Evolutionary conservation across 1,284 basidiomycete genomes (phyloP).

Genomic region (Lentinula novae-zelandiae): DNA sequence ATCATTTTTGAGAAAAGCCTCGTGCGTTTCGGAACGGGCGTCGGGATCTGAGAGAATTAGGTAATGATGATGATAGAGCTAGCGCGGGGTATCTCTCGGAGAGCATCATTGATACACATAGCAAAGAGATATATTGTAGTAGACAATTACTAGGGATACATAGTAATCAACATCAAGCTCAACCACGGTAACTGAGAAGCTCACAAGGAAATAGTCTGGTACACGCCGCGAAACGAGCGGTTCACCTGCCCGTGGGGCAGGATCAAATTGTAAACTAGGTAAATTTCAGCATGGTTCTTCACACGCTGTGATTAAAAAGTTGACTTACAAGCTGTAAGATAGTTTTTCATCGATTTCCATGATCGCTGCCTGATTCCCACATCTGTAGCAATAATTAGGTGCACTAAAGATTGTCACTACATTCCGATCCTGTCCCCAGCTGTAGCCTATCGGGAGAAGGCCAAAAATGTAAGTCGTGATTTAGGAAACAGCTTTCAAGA

Average conservation of each 20-base stretch:
- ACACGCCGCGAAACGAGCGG: constrained; percentile 97
- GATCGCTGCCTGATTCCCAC: constrained; percentile 99
- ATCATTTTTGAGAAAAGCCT: too few relatives aligned
- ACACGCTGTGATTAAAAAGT: constrained; percentile 4
- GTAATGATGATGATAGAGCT: not conserved
- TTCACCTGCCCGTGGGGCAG: constrained; percentile 96
- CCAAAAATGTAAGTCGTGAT: not conserved
- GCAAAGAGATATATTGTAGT: constrained; percentile 9
- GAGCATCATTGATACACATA: constrained; percentile 1
- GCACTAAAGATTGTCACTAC: constrained; percentile 99
- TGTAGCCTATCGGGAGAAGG: constrained; percentile 55
- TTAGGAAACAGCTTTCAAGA: constrained; percentile 11
- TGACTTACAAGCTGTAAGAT: constrained; percentile 85
- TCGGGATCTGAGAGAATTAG: not conserved
- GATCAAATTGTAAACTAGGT: constrained; percentile 96
- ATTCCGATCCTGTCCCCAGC: constrained; percentile 99
- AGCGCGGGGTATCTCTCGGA: constrained; percentile 3
- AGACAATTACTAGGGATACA: not conserved
- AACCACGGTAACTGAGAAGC: constrained; percentile 21
- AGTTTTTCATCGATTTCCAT: constrained; percentile 99
- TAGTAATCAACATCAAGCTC: not conserved
- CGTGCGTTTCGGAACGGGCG: too few relatives aligned
- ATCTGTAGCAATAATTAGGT: constrained; percentile 99
- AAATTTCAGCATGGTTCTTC: constrained; percentile 8
- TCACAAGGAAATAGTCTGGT: constrained; percentile 94